Conservation (phyloP, 2,329 filamentous ascomycete species). For the Didymella pinodella region DNA sequence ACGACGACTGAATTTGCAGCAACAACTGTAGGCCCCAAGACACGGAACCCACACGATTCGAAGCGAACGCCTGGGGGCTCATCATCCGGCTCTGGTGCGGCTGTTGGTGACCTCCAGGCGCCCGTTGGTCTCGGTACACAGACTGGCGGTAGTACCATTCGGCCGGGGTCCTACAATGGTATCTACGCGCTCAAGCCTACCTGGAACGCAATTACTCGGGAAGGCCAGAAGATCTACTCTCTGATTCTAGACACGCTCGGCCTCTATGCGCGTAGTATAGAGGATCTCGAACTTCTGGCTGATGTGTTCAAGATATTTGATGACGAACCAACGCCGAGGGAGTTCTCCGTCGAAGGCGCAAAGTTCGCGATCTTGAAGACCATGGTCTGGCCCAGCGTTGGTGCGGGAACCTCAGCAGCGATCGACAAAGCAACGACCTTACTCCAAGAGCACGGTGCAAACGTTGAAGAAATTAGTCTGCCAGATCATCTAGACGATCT, state of each 20-base stretch:
- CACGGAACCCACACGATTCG: slow-evolving; percentile 64
- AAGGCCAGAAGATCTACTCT: slow-evolving; percentile 68
- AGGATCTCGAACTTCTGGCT: slow-evolving; percentile 65
- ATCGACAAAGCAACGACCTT: slow-evolving; percentile 46
- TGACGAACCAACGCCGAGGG: slow-evolving; percentile 50
- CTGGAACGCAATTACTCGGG: slow-evolving; percentile 68
- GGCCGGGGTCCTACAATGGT: slow-evolving; percentile 71
- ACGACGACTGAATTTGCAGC: slow-evolving; percentile 72
- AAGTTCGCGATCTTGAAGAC: slow-evolving; percentile 63
- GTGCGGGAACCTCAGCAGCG: slow-evolving; percentile 48
- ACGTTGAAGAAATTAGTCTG: slow-evolving; percentile 64
- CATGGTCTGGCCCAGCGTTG: slow-evolving; percentile 57
- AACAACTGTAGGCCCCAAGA: slow-evolving; percentile 61
- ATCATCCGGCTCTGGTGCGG: slow-evolving; percentile 71
- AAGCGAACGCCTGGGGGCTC: slow-evolving; percentile 70
- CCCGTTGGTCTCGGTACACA: slow-evolving; percentile 70
- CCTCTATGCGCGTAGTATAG: slow-evolving; percentile 64
- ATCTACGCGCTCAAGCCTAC: slow-evolving; percentile 72
- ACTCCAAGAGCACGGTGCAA: slow-evolving; percentile 58
- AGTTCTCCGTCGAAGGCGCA: slow-evolving; percentile 55
- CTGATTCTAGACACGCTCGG: slow-evolving; percentile 69
- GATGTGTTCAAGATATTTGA: slow-evolving; percentile 64
- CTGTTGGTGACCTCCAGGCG: slow-evolving; percentile 70
- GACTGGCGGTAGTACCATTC: slow-evolving; percentile 70
- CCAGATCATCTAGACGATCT: slow-evolving; percentile 59